Evolutionary conservation across 495 filamentous ascomycete species (phyloP), one percentile per base, ranked within the genome.

Genomic region (Neurospora sp.): DNA sequence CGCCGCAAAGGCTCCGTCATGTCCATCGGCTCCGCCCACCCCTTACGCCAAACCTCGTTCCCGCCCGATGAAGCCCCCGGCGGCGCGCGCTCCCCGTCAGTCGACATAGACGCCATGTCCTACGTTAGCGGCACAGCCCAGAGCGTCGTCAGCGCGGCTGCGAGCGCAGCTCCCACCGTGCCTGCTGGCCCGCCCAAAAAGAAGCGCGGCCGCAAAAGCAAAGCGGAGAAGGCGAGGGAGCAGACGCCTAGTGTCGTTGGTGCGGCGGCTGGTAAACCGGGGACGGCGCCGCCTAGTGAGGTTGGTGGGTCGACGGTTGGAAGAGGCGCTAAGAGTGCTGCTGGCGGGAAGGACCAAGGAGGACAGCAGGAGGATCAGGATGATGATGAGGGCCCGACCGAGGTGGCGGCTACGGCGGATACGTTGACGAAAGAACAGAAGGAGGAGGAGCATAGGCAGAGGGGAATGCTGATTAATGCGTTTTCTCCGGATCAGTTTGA

Each of bases 21-120:
- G 73, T 89, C 88, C 13, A 76, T 82, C 43, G 81, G 81, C 40
- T 88, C 89, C 21, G 85, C 86, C 9, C 93, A 96, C 79, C 92
- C 92, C 11, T 90, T 97, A 24, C 92, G 94, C 38, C 93, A 97
- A 78, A 96, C 94, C 69, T 95, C 94, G 0, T 97, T 96, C 81
- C 92, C 93, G 0, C 92, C 89, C 5, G 84, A 87, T 69, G 86
- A 87, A 74, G 80, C 80, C 70, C 80, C 76, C 21, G 81, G 80
- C 0, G 81, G 80, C 77, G 84, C 85, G 43, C 88, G 91, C 73
- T 91, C 90, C 10, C 92, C 92, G 4, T 91, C 88, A 31, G 86
- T 89, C 62, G 87, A 91, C 76, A 43, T 81, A 28, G 91, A 91
- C 77, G 87, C 89, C 72, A 87, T 89, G 73, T 90, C 89, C n/a